Evolutionary conservation across 768 basidiomycete genomes (phyloP).

Genomic region (Clathrus columnatus): DNA sequence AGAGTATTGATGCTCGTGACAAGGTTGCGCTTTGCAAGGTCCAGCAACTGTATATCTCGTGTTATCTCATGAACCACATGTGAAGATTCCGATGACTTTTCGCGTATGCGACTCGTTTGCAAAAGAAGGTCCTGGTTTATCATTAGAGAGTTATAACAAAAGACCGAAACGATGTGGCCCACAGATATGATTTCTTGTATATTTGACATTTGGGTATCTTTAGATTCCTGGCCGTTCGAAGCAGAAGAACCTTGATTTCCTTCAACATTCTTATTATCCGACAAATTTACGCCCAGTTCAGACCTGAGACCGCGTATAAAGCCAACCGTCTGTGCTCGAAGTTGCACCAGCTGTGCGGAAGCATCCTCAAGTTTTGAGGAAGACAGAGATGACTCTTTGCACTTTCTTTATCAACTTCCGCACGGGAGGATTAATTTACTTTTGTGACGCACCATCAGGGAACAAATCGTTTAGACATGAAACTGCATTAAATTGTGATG

Average conservation of each 20-base stretch:
- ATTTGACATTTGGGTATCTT: constrained; percentile 57
- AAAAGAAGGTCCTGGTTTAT: constrained; percentile 71
- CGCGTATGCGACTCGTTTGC: constrained; percentile 92
- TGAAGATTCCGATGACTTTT: constrained; percentile 95
- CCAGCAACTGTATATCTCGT: constrained; percentile 90
- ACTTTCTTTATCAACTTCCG: constrained; percentile 1
- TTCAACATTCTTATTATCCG: background rate
- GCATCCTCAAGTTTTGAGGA: constrained; percentile 56
- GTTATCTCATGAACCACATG: constrained; percentile 94
- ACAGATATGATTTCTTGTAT: constrained; percentile 98
- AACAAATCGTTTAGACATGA: constrained; percentile 56
- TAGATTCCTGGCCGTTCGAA: constrained; percentile 51
- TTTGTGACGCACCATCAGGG: constrained; percentile 56
- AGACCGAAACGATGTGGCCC: constrained; percentile 13
- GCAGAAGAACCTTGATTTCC: constrained; percentile 48
- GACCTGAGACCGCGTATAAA: constrained; percentile 64
- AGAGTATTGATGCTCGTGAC: constrained; percentile 82
- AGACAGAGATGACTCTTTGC: constrained; percentile 60
- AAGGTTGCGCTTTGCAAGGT: constrained; percentile 89
- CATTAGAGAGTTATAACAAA: background rate
- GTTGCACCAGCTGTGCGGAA: constrained; percentile 56
- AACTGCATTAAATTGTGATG: constrained; percentile 14
- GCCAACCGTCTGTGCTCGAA: constrained; percentile 57
- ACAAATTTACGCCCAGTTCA: constrained; percentile 34
- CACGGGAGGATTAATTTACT: background rate